These are phyloP conservation scores for Eucalyptus melliodora DNA, from an alignment of 345 rosid genomes.

Conservation along the genomic window DNA sequence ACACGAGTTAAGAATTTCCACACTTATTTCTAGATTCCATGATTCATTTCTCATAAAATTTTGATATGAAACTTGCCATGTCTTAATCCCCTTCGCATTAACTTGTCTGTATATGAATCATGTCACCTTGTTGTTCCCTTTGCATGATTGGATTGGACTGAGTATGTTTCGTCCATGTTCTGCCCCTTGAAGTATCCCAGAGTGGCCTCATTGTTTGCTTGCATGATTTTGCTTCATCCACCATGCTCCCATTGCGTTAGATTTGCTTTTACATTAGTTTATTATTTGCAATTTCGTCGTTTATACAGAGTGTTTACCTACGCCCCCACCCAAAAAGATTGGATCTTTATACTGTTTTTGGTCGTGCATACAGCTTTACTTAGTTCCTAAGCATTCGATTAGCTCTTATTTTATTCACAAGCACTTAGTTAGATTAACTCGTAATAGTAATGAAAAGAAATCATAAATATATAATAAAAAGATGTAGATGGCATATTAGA, in stretches of 20 bases:
- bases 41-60: too few relatives aligned
- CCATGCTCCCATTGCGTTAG: background rate
- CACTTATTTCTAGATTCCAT: too few relatives aligned
- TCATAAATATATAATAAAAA: background rate
- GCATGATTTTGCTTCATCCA: background rate
- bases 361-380: background rate
- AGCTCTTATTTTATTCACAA: background rate
- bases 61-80: too few relatives aligned
- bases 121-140: background rate
- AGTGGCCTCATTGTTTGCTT: background rate
- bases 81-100: too few relatives aligned
- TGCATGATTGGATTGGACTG: background rate
- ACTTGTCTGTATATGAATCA: background rate
- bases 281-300: background rate
- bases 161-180: background rate
- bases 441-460: background rate
- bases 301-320: background rate
- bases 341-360: background rate
- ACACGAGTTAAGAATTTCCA: too few relatives aligned
- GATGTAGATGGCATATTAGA: background rate
- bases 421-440: background rate
- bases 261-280: background rate
- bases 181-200: background rate
- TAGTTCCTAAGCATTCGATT: background rate
- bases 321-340: background rate